Conservation (phyloP, 805 yeast genomes). For the Nakazawaea holstii region DNA sequence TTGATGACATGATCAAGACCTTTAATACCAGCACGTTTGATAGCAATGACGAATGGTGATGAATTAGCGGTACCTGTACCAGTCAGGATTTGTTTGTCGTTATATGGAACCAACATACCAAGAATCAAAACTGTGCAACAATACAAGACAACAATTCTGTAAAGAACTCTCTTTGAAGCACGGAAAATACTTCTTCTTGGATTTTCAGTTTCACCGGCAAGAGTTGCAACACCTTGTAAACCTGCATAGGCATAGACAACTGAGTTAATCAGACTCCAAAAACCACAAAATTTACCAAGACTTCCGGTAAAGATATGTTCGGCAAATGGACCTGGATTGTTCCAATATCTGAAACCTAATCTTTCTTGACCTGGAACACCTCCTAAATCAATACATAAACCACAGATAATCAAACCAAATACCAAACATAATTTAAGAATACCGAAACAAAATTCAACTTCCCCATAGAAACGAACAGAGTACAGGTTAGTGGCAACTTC, state of each 20-base stretch:
- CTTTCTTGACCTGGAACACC: constrained; percentile 73
- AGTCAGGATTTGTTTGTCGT: constrained; percentile 22
- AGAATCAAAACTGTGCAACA: constrained; percentile 26
- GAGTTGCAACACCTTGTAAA: constrained; percentile 21
- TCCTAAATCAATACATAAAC: constrained; percentile 80
- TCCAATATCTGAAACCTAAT: constrained; percentile 54
- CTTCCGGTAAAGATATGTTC: constrained; percentile 30
- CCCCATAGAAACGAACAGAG: constrained; percentile 58
- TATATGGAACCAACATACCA: constrained; percentile 28
- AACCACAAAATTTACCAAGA: constrained; percentile 37
- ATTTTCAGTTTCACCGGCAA: constrained; percentile 28
- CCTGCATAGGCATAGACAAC: constrained; percentile 35
- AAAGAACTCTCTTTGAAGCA: constrained; percentile 26
- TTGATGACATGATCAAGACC: constrained; percentile 32
- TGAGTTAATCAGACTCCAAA: constrained; percentile 32
- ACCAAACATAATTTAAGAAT: constrained; percentile 70
- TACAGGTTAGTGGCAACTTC: constrained; percentile 29
- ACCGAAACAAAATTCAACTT: constrained; percentile 75
- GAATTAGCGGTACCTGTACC: constrained; percentile 20
- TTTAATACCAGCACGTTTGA: constrained; percentile 26
- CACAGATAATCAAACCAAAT: constrained; percentile 68
- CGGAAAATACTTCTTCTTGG: constrained; percentile 28
- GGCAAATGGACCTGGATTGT: constrained; percentile 52
- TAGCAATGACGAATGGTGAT: constrained; percentile 37
- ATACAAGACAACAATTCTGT: constrained; percentile 26